phyloP scores from a whole-genome alignment of 331 rosid species.

The Phaseolus coccineus region DNA sequence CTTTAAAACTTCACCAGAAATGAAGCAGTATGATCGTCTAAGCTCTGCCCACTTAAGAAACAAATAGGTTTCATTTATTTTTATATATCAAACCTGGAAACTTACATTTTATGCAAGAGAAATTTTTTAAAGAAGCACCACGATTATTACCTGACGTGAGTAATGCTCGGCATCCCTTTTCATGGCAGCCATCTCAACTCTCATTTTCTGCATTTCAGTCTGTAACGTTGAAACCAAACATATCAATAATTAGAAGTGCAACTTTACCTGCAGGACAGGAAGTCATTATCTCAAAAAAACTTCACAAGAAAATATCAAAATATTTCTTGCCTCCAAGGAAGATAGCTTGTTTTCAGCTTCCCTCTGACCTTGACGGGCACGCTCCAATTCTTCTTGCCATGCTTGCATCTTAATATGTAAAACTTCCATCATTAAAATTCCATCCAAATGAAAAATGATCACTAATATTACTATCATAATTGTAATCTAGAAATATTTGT shows the following conservation, averaged over 20 bases:
- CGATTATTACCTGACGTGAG: constrained; percentile 85
- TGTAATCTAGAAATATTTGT: constrained; percentile 11
- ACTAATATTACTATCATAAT: constrained; percentile 13
- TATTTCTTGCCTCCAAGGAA: constrained; percentile 66
- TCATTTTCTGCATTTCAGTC: constrained; percentile 92
- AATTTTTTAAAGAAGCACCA: constrained; percentile 21
- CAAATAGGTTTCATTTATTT: constrained; percentile 19
- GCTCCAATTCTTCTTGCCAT: constrained; percentile 98
- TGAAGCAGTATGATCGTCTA: constrained; percentile 16
- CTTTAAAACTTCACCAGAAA: constrained; percentile 31
- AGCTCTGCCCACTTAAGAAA: constrained; percentile 26
- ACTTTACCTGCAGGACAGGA: constrained; percentile 32
- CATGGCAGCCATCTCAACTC: constrained; percentile 99
- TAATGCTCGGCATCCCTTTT: constrained; percentile 99
- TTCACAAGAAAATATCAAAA: constrained; percentile 31
- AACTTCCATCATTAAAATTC: constrained; percentile 32
- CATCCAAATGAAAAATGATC: constrained; percentile 38
- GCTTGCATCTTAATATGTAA: constrained; percentile 72
- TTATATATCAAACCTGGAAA: constrained; percentile 18
- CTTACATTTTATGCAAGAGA: constrained; percentile 32
- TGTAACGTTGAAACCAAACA: constrained; percentile 53
- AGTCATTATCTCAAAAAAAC: constrained; percentile 31
- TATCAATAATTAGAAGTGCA: constrained; percentile 35
- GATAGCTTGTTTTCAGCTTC: constrained; percentile 97
- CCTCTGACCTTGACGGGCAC: constrained; percentile 94